Evolutionary conservation across 768 basidiomycete genomes (phyloP).

Genomic region (Tricholoma sp.): DNA sequence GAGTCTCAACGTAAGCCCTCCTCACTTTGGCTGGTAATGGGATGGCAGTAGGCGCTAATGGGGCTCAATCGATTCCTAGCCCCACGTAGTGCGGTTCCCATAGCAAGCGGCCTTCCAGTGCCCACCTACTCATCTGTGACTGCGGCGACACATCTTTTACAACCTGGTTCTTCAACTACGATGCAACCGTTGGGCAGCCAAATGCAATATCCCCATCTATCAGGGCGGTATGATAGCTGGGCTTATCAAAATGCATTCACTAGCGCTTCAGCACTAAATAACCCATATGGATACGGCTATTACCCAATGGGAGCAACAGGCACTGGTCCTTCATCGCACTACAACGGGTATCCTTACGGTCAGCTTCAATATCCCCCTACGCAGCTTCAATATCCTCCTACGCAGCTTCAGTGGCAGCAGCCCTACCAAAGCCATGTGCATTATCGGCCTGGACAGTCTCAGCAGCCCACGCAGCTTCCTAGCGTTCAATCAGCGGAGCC

Average conservation of each 20-base stretch:
- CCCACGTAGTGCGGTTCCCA: conserved; percentile 18
- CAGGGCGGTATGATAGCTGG: conserved; percentile 34
- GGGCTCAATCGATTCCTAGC: conserved; percentile 12
- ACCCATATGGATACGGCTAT: conserved; percentile 25
- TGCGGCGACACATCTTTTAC: conserved; percentile 9
- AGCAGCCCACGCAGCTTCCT: neutral
- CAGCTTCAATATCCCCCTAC: conserved; percentile 17
- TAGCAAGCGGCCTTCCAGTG: conserved; percentile 21
- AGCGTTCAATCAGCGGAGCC: neutral
- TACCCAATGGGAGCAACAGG: conserved; percentile 15
- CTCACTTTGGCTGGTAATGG: conserved; percentile 1
- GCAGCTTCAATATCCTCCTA: conserved; percentile 19
- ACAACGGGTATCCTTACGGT: conserved; percentile 21
- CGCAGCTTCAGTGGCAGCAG: conserved; percentile 29
- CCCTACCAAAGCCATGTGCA: conserved; percentile 23
- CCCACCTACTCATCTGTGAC: conserved; percentile 26
- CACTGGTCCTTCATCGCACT: conserved; percentile 16
- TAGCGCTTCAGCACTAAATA: conserved; percentile 11
- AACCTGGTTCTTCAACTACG: conserved; percentile 6
- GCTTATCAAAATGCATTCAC: conserved; percentile 23
- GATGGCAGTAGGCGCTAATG: conserved; percentile 1
- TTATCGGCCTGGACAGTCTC: neutral
- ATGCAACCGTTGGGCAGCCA: conserved; percentile 13
- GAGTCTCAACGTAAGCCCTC: conserved; percentile 42
- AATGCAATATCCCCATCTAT: conserved; percentile 14